Percentiles rank a stretch among this genome's conserved stretches.
phyloP scores from a whole-genome alignment of 495 filamentous ascomycete genomes.

The Annulohypoxylon stygium region DNA sequence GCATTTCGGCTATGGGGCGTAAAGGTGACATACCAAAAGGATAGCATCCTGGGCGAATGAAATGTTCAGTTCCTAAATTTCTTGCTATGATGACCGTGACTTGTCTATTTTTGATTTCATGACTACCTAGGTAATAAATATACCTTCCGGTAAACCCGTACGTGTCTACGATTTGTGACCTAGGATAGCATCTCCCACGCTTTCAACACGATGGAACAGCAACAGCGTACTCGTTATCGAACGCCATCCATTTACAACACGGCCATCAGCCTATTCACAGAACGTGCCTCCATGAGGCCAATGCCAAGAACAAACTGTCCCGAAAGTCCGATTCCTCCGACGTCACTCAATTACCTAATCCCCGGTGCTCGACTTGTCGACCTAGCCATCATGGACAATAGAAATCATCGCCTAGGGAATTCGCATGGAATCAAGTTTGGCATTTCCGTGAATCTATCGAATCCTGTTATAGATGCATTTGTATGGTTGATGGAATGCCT shows the following conservation, averaged over 20 bases:
- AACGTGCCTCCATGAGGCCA: not conserved
- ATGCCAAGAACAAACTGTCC: not conserved
- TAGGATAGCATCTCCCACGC: not conserved
- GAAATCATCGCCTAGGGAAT: no score
- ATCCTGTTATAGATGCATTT: no score
- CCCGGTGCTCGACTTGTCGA: no score
- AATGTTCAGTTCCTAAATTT: constrained; percentile 47
- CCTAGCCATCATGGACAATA: no score
- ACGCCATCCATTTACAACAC: not conserved
- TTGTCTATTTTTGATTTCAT: not conserved
- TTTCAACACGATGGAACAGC: not conserved
- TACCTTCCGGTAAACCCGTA: no score
- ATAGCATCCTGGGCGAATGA: constrained; percentile 54
- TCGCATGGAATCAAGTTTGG: no score
- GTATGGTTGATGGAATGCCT: no score
- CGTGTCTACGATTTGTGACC: not conserved
- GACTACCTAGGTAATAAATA: not conserved
- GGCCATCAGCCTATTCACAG: not conserved
- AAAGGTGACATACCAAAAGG: constrained; percentile 55
- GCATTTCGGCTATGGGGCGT: constrained; percentile 57
- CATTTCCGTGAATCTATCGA: no score
- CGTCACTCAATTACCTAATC: not conserved
- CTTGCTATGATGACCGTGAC: constrained; percentile 10
- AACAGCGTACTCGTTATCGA: not conserved
- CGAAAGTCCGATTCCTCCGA: not conserved